Evolutionary conservation across 1,284 basidiomycete species (phyloP).

Genomic region (Leccinum subrobustum): DNA sequence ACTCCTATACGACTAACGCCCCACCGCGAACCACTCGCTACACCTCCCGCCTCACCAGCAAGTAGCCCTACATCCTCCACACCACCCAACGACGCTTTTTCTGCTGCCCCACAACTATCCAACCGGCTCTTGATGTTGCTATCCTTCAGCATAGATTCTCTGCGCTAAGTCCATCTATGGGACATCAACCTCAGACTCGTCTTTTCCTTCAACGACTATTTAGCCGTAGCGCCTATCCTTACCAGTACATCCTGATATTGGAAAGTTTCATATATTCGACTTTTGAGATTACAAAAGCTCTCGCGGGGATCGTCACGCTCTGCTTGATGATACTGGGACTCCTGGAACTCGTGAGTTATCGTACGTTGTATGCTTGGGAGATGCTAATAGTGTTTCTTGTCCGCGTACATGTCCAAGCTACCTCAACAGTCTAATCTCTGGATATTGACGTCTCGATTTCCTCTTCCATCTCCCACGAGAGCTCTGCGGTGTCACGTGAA

Average conservation of each 20-base stretch:
- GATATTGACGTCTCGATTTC: conserved; percentile 7
- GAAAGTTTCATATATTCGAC: conserved; percentile 8
- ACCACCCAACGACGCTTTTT: conserved; percentile 16
- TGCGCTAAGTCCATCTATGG: not conserved
- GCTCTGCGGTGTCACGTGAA: conserved; percentile 2
- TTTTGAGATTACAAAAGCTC: conserved; percentile 15
- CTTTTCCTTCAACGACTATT: conserved; percentile 1
- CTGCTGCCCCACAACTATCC: conserved; percentile 1
- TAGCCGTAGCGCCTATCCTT: not conserved
- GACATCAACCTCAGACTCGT: not conserved
- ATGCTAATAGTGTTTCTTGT: conserved; percentile 12
- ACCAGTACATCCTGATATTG: conserved; percentile 1
- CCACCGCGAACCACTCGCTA: conserved; percentile 33
- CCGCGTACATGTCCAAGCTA: conserved; percentile 14
- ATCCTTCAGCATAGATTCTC: conserved; percentile 15
- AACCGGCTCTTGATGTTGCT: conserved; percentile 15
- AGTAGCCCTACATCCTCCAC: conserved; percentile 23
- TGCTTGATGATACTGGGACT: conserved; percentile 26
- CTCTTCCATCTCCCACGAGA: conserved; percentile 14
- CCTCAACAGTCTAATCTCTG: conserved; percentile 7
- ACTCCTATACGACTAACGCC: conserved; percentile 29
- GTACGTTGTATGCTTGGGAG: not conserved
- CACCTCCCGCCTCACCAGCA: conserved; percentile 23
- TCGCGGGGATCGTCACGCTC: conserved; percentile 19
- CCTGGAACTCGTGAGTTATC: conserved; percentile 26